These are phyloP conservation scores for Lodderomyces parapsilosis DNA, from an alignment of 1,139 yeast species.

Conservation along the genomic window DNA sequence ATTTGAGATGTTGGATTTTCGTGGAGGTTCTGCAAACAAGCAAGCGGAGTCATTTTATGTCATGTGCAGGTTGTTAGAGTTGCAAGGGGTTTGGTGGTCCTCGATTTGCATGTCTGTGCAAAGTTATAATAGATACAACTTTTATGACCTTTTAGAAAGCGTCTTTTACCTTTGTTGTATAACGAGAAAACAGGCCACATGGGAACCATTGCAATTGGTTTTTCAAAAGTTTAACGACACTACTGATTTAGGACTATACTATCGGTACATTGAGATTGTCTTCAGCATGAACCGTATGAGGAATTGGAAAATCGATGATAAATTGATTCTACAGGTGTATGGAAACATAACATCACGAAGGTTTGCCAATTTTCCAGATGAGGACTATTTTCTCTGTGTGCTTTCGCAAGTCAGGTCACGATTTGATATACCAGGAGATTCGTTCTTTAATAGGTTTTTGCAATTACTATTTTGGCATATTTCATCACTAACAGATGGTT, in stretches of 20 bases:
- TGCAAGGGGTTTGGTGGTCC: conserved; percentile 10
- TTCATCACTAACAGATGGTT: conserved; percentile 26
- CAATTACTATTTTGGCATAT: conserved; percentile 33
- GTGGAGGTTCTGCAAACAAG: conserved; percentile 3
- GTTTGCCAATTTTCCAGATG: conserved; percentile 42
- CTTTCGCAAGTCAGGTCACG: conserved; percentile 26
- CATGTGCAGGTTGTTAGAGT: conserved; percentile 9
- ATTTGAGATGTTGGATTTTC: conserved; percentile 10
- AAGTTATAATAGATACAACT: conserved; percentile 3
- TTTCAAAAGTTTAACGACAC: conserved; percentile 8
- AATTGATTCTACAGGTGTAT: conserved; percentile 29
- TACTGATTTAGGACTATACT: conserved; percentile 17
- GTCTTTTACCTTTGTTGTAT: conserved; percentile 15
- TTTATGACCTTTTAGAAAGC: conserved; percentile 11
- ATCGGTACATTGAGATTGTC: conserved; percentile 30
- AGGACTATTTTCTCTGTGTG: conserved; percentile 24
- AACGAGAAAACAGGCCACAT: conserved; percentile 7
- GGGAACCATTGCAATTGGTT: conserved; percentile 13
- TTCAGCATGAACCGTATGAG: conserved; percentile 26
- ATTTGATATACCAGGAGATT: conserved; percentile 32
- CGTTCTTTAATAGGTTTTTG: conserved; percentile 41
- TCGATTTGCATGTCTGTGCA: conserved; percentile 8
- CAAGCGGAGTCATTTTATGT: conserved; percentile 16
- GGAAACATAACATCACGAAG: conserved; percentile 29
- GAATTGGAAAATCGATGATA: conserved; percentile 41